These are phyloP conservation scores for Pseudogymnoascus sp. DNA, from an alignment of 2,329 filamentous ascomycete species.

Conservation along the genomic window DNA sequence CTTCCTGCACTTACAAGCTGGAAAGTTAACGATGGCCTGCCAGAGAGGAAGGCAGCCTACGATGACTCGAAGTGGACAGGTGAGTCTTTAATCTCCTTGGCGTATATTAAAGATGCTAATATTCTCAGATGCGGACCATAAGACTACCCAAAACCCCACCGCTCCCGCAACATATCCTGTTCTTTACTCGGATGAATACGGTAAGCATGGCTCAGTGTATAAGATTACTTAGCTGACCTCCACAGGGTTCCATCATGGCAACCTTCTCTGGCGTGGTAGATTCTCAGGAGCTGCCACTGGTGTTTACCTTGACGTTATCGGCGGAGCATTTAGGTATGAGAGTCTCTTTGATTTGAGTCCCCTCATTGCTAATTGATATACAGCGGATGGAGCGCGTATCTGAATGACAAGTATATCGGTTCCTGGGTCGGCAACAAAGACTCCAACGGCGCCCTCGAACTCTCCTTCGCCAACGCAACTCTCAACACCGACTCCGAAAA, in stretches of 20 bases:
- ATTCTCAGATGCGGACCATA: slow-evolving; percentile 34
- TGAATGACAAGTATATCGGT: slow-evolving; percentile 51
- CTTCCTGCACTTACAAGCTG: slow-evolving; percentile 21
- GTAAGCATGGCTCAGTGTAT: slow-evolving; percentile 9
- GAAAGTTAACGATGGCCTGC: slow-evolving; percentile 38
- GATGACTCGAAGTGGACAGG: slow-evolving; percentile 36
- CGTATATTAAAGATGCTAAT: background rate
- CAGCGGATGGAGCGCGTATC: slow-evolving; percentile 26
- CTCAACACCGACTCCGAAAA: slow-evolving; percentile 37
- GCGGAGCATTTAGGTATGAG: slow-evolving; percentile 16
- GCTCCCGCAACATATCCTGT: slow-evolving; percentile 38
- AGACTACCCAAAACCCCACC: slow-evolving; percentile 34
- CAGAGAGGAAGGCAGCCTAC: slow-evolving; percentile 35
- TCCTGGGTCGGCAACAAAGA: slow-evolving; percentile 45
- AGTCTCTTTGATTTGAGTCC: background rate
- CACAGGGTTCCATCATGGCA: slow-evolving; percentile 35
- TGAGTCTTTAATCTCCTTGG: slow-evolving; percentile 16
- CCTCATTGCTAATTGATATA: background rate
- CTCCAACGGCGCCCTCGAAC: slow-evolving; percentile 32
- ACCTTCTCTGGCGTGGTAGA: slow-evolving; percentile 39
- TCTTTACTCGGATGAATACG: slow-evolving; percentile 41
- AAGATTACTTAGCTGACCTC: background rate
- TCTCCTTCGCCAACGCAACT: slow-evolving; percentile 46
- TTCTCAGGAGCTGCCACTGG: slow-evolving; percentile 30
- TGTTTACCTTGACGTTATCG: slow-evolving; percentile 22